Base-by-base conservation (phyloP, 352 stramenopile species). In the Thalassiosira exigua region DNA sequence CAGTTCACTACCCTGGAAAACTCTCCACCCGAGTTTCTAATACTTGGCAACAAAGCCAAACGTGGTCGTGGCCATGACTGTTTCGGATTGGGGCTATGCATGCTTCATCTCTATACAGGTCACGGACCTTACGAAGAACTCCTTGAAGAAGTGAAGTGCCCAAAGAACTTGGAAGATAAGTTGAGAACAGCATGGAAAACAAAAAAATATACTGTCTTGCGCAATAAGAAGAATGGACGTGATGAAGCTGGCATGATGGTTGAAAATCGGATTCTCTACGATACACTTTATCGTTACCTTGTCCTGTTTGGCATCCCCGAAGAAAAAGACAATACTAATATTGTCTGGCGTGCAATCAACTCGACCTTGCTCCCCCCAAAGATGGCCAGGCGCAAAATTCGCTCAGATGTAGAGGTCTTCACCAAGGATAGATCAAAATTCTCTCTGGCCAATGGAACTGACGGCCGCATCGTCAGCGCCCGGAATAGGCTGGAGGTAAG, bases 1-100 rank as follows among this genome's bases (percentile, higher is more conserved):
- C 96, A 97, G 41, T 99, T 99, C 75, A 98, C 97, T 27, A 99
- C 97, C 17, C 84, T 99, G 17, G 97, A 99, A 81, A 99, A 99
- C 79, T 96, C 96, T 12, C 95, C 97, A 1, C 90, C 97, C 21
- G 97, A 99, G 48, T 98, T 97, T 54, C 81, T 99, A 5, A 88
- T 99, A 32, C 82, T 96, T 46, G 97, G 97, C 29, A 94, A 98
- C 74, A 81, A 82, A 3, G 95, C 96, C 3, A 60, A 85, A 56
- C 96, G 95, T 81, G 96, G 92, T 1, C 98, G 96, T 80, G 94
- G 95, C 12, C 90, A 96, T 50, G 97, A 99, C 83, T 96, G 92
- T 4, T 99, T 99, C 82, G 95, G 95, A 2, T 84, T 99, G 1
- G 97, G 97, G 1, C 90, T 99, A 1, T 97, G 94, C 58, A 89